phyloP scores from a whole-genome alignment of 2,329 filamentous ascomycete species.

The Scorias spongiosa region DNA sequence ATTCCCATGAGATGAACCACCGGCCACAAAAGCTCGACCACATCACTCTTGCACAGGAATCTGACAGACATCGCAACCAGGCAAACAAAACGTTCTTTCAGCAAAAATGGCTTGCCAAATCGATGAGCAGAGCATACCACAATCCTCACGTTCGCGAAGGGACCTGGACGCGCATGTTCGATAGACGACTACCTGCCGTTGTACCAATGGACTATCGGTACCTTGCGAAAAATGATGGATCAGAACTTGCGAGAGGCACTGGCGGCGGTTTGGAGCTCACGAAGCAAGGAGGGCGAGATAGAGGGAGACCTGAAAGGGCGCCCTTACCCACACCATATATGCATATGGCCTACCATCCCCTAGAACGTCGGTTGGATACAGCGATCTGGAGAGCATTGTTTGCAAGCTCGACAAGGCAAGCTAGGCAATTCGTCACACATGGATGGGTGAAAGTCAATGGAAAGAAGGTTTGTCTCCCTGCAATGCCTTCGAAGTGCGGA shows the following conservation, averaged over 20 bases:
- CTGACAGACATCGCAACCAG: neutral
- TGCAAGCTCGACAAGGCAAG: slow-evolving; percentile 82
- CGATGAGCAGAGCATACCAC: slow-evolving; percentile 71
- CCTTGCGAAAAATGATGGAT: slow-evolving; percentile 68
- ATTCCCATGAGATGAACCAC: no score
- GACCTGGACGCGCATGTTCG: slow-evolving; percentile 91
- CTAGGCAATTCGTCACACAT: slow-evolving; percentile 85
- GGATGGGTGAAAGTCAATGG: slow-evolving; percentile 92
- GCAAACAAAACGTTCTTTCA: slow-evolving; percentile 67
- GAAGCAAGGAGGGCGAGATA: slow-evolving; percentile 3
- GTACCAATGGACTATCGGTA: slow-evolving; percentile 72
- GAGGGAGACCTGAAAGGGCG: slow-evolving; percentile 10
- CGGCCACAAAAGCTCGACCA: no score
- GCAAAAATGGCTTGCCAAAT: slow-evolving; percentile 93
- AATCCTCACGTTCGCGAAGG: slow-evolving; percentile 87
- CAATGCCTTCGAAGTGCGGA: neutral
- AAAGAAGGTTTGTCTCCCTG: slow-evolving; percentile 52
- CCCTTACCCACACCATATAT: slow-evolving; percentile 63
- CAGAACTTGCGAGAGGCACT: slow-evolving; percentile 66
- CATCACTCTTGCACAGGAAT: no score
- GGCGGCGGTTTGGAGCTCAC: slow-evolving; percentile 49
- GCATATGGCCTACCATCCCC: slow-evolving; percentile 86
- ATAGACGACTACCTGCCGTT: slow-evolving; percentile 61
- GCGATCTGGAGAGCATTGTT: slow-evolving; percentile 89
- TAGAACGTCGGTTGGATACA: slow-evolving; percentile 85